phyloP scores from a whole-genome alignment of 148 eudicot species.

The Arctostaphylos glauca region DNA sequence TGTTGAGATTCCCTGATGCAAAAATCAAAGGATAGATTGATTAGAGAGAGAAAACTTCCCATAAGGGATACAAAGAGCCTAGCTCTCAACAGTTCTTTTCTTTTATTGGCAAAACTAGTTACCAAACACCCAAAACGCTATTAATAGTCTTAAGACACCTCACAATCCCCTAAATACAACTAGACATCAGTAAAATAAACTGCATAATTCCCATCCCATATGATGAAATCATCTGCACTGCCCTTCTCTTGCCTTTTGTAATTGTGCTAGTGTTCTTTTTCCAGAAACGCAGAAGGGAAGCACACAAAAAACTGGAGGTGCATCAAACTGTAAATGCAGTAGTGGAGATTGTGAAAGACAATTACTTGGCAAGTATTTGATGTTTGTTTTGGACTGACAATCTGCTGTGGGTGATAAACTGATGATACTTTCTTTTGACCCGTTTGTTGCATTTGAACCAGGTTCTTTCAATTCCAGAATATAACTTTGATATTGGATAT shows the following conservation, averaged over 20 bases:
- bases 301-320: conserved; percentile 55
- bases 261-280: not conserved
- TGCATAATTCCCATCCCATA: not conserved
- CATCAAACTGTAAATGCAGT: conserved; percentile 60
- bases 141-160: no score
- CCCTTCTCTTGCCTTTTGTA: conserved; percentile 4
- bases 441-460: conserved; percentile 19
- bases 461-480: conserved; percentile 80
- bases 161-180: no score
- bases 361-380: conserved; percentile 58
- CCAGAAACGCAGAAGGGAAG: conserved; percentile 71
- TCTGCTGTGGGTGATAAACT: not conserved
- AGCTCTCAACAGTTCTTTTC: no score
- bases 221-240: not conserved
- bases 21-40: no score
- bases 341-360: conserved; percentile 87
- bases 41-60: no score
- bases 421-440: not conserved
- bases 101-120: no score
- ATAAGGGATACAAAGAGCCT: no score
- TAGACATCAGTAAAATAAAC: no score
- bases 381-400: not conserved
- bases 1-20: not conserved
- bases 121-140: no score
- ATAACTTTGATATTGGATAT: conserved; percentile 63